Evolutionary conservation across 345 rosid species (phyloP), one percentile per base, ranked within the genome.

Genomic region (Aquilaria yunnanensis): DNA sequence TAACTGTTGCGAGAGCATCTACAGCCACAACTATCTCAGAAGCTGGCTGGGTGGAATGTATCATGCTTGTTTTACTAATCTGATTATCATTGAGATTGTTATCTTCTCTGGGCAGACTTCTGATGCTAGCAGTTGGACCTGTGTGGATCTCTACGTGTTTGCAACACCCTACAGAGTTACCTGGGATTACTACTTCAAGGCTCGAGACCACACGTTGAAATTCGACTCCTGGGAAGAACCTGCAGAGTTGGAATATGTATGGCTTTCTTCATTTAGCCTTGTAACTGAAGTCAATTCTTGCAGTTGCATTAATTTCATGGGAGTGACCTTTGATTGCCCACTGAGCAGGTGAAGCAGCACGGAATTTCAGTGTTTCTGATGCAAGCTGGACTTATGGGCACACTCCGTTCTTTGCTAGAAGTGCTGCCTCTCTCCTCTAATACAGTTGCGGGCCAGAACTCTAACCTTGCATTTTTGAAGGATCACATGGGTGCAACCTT

Each of bases 311-410:
- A 37, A n/a, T 56, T 56, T 70, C 65, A 51, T 61, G 16, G 56
- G 7, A 29, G 32, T 77, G 53, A 68, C 51, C 0, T 64, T 64
- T 47, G 59, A 14, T 70, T 62, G 49, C 12, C 37, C 33, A 9
- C 67, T 72, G 75, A 61, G 63, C 85, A 90, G 99, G 89, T 90
- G 68, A 94, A 83, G 83, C 81, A 86, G 77, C 95, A 88, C 55
- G 99, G 99, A 43, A 77, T 94, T 60, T 94, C 99, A 53, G 88
- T 90, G 52, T 94, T 94, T 79, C 95, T 94, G 10, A 90, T 94
- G 99, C 99, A 90, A 11, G 81, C 97, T 29, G 97, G 99, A 65
- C 90, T 90, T 97, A 69, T 90, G 45, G 99, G 99, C 67, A 88
- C 96, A 7, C 66, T 90, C 74, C 85, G 80, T 66, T 86, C 99